Base-by-base conservation (phyloP, 2,329 filamentous ascomycete species). In the Chrysoporthe puriensis region DNA sequence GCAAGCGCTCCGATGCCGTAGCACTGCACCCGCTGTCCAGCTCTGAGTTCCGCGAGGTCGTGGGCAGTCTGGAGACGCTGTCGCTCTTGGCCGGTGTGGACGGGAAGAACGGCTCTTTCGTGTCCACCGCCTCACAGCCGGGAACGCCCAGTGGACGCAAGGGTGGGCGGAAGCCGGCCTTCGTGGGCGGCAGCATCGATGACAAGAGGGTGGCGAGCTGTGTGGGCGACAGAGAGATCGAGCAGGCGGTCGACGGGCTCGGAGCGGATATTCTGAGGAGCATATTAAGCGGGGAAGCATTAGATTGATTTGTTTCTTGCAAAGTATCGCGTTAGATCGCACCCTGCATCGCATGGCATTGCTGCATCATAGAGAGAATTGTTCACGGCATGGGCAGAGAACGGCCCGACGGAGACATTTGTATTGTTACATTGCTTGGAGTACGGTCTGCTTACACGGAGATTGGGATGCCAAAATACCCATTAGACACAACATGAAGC, bases 11-110 rank as follows among this genome's bases (percentile, higher is more conserved):
- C 74, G 68, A 70, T 18, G 68, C 68, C 7, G 92, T 94, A n/a
- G 84, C 96, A 11, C 85, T 99, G 2, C 94, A 97, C 72, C 92
- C 95, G 0, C 86, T 99, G 2, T 96, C 93, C 1, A 91, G 88
- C 74, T 96, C 93, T 5, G 96, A 99, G 78, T 99, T 99, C 78
- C 89, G 94, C 67, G 96, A 99, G 78, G 94, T 99, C 5, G 85
- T 97, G 26, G 90, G 91, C 46, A 96, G 93, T 73, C 80, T 99
- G 63, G 96, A 99, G 81, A 96, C 94, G 0, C 81, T 97, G 59
- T 94, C 93, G 1, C 82, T 98, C 32, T 85, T 97, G 6, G 90
- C 77, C 79, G 90, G 80, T 74, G 92, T 81, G 76, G 93, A 85
- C 81, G 92, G 82, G 73, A 93, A 86, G 82, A 90, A 82, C 62